Conservation (phyloP, 495 filamentous ascomycete species). For the Aspergillus bridgeri region DNA sequence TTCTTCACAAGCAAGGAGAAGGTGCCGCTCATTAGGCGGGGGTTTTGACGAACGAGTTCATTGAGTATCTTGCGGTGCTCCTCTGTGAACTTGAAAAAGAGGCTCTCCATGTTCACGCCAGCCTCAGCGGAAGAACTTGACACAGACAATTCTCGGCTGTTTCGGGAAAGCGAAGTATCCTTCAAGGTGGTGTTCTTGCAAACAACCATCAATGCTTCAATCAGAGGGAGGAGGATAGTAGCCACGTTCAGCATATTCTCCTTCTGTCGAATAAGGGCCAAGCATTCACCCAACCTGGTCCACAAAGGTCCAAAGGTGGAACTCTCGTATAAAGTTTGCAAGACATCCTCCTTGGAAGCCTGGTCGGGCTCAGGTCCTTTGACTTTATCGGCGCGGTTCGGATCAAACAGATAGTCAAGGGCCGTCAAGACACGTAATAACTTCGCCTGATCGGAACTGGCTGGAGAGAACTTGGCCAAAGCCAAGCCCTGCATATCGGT, state of each 20-base stretch:
- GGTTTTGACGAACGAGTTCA: constrained; percentile 93
- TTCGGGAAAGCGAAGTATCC: constrained; percentile 55
- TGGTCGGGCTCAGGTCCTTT: constrained; percentile 53
- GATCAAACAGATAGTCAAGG: constrained; percentile 91
- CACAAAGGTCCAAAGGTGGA: constrained; percentile 85
- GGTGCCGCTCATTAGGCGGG: constrained; percentile 96
- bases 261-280: constrained; percentile 81
- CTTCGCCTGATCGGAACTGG: constrained; percentile 93
- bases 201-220: constrained; percentile 97
- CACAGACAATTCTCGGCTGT: constrained; percentile 65
- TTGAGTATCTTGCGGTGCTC: constrained; percentile 98
- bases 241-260: constrained; percentile 96
- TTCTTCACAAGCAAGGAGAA: constrained; percentile 97
- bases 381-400: constrained; percentile 55
- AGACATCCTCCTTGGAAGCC: constrained; percentile 66
- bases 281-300: constrained; percentile 89
- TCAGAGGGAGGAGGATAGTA: constrained; percentile 87
- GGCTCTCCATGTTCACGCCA: constrained; percentile 68
- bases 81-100: constrained; percentile 99
- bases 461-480: constrained; percentile 90
- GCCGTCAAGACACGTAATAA: constrained; percentile 89
- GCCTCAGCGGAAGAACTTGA: constrained; percentile 73
- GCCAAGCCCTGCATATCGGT: constrained; percentile 95
- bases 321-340: constrained; percentile 85
- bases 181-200: constrained; percentile 94